Conservation (phyloP, 176 grass and related monocot genomes). For the Canna indica region DNA sequence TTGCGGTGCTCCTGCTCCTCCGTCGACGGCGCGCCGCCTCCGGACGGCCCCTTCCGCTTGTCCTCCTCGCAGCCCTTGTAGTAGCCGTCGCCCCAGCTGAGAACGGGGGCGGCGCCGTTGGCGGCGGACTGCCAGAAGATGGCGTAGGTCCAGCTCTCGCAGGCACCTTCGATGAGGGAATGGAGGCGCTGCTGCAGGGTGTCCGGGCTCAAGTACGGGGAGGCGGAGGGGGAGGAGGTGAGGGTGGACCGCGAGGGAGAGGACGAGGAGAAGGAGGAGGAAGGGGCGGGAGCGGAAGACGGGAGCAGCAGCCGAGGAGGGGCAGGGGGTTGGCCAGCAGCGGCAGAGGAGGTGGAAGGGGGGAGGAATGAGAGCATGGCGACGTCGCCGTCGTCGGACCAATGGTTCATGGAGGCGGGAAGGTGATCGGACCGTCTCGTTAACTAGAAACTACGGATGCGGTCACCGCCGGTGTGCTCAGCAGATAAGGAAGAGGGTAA, state of each 20-base stretch:
- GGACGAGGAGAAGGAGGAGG: not conserved
- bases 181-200: slow-evolving; percentile 9
- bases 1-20: slow-evolving; percentile 11
- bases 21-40: not conserved
- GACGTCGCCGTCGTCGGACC: not conserved
- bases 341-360: not conserved
- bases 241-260: not conserved
- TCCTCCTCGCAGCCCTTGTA: slow-evolving; percentile 10
- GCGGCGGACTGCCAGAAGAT: slow-evolving; percentile 6
- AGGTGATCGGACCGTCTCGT: not conserved
- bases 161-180: not conserved
- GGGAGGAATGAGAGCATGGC: not conserved
- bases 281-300: not conserved
- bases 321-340: not conserved
- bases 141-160: slow-evolving; percentile 13
- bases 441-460: not conserved
- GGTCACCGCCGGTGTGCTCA: not conserved
- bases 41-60: not conserved
- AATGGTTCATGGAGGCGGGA: not conserved
- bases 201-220: not conserved
- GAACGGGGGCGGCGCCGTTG: not conserved
- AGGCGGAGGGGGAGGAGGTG: not conserved
- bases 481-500: not conserved
- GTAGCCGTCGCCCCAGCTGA: slow-evolving; percentile 16
- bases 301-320: not conserved